Base-by-base conservation (phyloP, 2,329 filamentous ascomycete species). In the Purpureocillium takamizusanense region DNA sequence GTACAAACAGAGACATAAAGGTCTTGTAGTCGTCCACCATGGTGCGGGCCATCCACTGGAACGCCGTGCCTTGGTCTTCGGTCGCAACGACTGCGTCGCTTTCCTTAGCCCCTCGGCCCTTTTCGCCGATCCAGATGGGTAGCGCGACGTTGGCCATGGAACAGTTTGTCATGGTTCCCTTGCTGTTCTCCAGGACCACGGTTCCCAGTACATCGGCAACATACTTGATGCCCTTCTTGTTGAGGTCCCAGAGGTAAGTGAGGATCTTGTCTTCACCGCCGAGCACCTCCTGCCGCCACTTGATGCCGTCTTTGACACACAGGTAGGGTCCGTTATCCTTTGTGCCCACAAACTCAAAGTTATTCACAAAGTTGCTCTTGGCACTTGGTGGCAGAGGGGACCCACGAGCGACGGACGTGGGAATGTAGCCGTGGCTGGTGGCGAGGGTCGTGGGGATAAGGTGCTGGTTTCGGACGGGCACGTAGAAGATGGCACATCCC, bases 281-380 rank as follows among this genome's bases (percentile, higher is more conserved):
- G 12, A 87, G 74, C 11, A 76, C 68, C 33, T 79, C 67, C 18
- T 70, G 54, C 2, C 89, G 75, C 74, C 84, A 95, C 34, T 72
- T 62, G 17, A 95, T 65, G 1, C 83, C 79, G 8, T 83, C 78
- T 8, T 78, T 75, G 13, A 92, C 69, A 51, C 81, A 87, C 1
- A 87, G 64, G 46, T 81, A 90, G 0, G 85, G 75, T 4, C 76
- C 67, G 43, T 76, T 79, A 51, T 95, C 88, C 5, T 79, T 58
- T 0, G 88, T 94, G 10, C 83, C 86, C 3, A 83, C 71, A 45
- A 81, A 90, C 50, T 87, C 76, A 52, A 95, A 95, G 32, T 80
- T 78, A 11, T 57, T 63, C 13, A 86, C 72, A 46, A 85, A 95
- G 1, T 59, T 53, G 8, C 72, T 71, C 50, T 81, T 81, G 6